phyloP scores from a whole-genome alignment of 768 basidiomycete species.

The Suillus luteus region DNA sequence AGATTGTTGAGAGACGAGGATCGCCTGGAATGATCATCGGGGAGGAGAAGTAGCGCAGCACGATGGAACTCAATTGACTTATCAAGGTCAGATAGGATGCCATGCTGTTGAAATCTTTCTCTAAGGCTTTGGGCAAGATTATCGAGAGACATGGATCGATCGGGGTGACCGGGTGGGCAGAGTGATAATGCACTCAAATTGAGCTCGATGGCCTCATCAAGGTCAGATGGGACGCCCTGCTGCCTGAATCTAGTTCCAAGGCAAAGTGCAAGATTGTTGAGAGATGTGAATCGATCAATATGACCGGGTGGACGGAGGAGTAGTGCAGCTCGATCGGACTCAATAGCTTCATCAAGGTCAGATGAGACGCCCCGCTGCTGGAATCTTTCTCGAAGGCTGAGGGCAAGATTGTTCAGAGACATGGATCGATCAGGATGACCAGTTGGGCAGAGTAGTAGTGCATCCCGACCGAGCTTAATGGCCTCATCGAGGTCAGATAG shows the following conservation, averaged over 20 bases:
- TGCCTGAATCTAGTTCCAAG: background rate
- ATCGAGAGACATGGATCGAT: background rate
- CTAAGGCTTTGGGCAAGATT: background rate
- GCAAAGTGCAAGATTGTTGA: background rate
- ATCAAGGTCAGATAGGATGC: background rate
- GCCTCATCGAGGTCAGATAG: conserved; percentile 20
- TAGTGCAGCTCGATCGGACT: background rate
- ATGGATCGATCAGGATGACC: background rate
- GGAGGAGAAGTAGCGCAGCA: background rate
- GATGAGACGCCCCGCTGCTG: conserved; percentile 6
- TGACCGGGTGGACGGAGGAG: background rate
- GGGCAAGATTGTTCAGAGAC: conserved; percentile 19
- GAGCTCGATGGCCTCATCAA: background rate
- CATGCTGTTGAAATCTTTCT: background rate
- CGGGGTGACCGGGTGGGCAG: background rate
- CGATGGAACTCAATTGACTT: background rate
- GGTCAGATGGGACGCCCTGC: background rate
- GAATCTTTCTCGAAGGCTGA: conserved; percentile 13
- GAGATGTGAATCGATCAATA: background rate
- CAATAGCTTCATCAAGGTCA: conserved; percentile 20
- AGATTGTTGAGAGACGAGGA: background rate
- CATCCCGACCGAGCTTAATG: conserved; percentile 2
- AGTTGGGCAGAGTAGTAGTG: background rate
- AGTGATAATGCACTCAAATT: background rate
- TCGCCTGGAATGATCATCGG: background rate